Evolutionary conservation across 2,329 filamentous ascomycete species (phyloP).

Genomic region (Clarireedia monteithiana): DNA sequence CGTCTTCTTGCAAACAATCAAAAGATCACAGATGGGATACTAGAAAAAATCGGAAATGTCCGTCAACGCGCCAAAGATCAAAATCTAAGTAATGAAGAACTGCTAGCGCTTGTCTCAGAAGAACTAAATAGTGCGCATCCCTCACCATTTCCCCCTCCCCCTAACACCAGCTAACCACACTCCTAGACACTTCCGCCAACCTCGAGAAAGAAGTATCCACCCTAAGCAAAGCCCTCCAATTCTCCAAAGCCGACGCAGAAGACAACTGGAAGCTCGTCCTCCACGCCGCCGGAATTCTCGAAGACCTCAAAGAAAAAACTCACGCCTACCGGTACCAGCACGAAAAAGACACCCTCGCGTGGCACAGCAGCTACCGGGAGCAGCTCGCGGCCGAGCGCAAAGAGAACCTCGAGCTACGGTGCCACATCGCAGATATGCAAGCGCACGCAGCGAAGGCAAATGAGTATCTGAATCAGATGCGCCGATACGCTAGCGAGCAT

Average conservation of each 20-base stretch:
- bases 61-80: conserved; percentile 43
- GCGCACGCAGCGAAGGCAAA: conserved; percentile 51
- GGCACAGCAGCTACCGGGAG: conserved; percentile 58
- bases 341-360: conserved; percentile 51
- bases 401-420: conserved; percentile 54
- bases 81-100: conserved; percentile 48
- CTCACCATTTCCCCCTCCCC: no score
- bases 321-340: conserved; percentile 59
- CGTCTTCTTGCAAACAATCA: conserved; percentile 35
- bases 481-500: conserved; percentile 49
- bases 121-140: conserved; percentile 45
- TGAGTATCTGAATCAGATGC: conserved; percentile 48
- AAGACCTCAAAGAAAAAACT: conserved; percentile 53
- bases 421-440: conserved; percentile 62
- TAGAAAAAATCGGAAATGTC: conserved; percentile 54
- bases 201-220: conserved; percentile 54
- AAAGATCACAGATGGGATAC: conserved; percentile 56
- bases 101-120: conserved; percentile 47
- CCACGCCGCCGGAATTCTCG: conserved; percentile 47
- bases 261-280: conserved; percentile 51
- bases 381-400: conserved; percentile 58
- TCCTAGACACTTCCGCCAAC: conserved; percentile 31
- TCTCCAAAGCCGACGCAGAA: conserved; percentile 51
- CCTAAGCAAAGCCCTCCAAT: conserved; percentile 54
- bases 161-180: background rate